A percentile compares a stretch with the other conserved stretches of the same genome.
Evolutionary conservation across 2,329 filamentous ascomycete species (phyloP).

Genomic region (Pseudocercospora crystallina): DNA sequence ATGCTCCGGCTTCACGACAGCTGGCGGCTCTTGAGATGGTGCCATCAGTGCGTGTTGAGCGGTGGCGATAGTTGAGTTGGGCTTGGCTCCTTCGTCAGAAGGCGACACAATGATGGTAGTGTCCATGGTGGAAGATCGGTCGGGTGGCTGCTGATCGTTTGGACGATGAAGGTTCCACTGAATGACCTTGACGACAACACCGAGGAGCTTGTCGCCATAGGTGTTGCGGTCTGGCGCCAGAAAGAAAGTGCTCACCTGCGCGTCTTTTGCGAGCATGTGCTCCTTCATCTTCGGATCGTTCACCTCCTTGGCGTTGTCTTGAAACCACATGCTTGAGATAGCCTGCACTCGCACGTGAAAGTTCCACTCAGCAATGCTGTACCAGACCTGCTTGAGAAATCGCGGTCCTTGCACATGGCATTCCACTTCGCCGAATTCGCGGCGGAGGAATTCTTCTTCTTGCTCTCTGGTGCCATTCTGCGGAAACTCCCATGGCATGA

Average conservation of each 20-base stretch:
- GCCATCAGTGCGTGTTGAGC: no score
- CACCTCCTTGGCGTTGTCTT: slow-evolving; percentile 21
- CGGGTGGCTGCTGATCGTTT: not conserved
- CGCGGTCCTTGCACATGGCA: slow-evolving; percentile 32
- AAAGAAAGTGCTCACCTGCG: slow-evolving; percentile 28
- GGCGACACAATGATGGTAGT: no score
- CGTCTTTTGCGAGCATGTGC: slow-evolving; percentile 21
- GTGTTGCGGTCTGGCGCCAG: slow-evolving; percentile 15
- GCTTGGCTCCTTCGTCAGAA: no score
- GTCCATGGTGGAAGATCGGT: not conserved
- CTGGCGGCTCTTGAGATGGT: no score
- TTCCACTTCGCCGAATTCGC: slow-evolving; percentile 29
- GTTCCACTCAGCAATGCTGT: slow-evolving; percentile 34
- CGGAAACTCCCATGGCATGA: slow-evolving; percentile 37
- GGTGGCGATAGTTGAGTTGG: no score
- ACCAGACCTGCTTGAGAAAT: slow-evolving; percentile 39
- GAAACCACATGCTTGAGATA: slow-evolving; percentile 27
- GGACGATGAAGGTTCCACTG: slow-evolving; percentile 11
- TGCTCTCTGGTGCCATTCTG: slow-evolving; percentile 25
- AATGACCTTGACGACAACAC: slow-evolving; percentile 15
- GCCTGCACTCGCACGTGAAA: slow-evolving; percentile 26
- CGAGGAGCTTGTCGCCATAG: slow-evolving; percentile 24
- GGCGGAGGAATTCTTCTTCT: slow-evolving; percentile 34
- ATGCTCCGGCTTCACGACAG: no score
- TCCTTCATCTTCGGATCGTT: slow-evolving; percentile 22